phyloP scores from a whole-genome alignment of 257 asterid genomes.

The Verbena officinalis region DNA sequence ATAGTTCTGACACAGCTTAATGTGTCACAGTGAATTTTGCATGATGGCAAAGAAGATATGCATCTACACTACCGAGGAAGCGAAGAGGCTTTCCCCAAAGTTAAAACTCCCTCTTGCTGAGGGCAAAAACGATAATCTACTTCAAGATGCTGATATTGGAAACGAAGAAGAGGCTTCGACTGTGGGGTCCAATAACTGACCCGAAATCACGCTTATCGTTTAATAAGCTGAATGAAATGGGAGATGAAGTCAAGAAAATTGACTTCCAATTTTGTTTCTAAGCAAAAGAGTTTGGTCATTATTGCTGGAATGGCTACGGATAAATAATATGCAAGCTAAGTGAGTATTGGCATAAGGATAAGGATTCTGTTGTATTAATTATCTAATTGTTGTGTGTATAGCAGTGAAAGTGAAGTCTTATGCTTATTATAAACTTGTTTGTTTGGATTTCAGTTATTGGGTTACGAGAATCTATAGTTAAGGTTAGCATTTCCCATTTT shows the following conservation, averaged over 20 bases:
- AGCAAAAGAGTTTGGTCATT: slow-evolving; percentile 27
- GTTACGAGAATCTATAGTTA: too few species aligned
- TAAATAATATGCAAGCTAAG: too few species aligned
- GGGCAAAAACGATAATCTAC: slow-evolving; percentile 45
- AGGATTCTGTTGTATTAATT: too few species aligned
- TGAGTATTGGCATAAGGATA: too few species aligned
- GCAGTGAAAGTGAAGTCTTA: too few species aligned
- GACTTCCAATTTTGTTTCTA: slow-evolving; percentile 39
- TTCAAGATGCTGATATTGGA: slow-evolving; percentile 49
- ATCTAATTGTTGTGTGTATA: too few species aligned
- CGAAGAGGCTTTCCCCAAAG: slow-evolving; percentile 83
- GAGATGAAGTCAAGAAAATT: slow-evolving; percentile 31
- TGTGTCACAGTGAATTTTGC: slow-evolving; percentile 75
- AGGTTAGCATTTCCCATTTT: too few species aligned
- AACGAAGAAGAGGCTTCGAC: slow-evolving; percentile 72
- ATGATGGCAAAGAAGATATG: slow-evolving; percentile 87
- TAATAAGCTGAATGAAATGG: slow-evolving; percentile 28
- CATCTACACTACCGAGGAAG: slow-evolving; percentile 84
- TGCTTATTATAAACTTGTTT: too few species aligned
- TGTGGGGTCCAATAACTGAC: slow-evolving; percentile 50
- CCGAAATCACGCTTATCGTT: slow-evolving; percentile 15
- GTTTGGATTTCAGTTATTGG: too few species aligned
- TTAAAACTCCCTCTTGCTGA: slow-evolving; percentile 61
- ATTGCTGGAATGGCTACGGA: slow-evolving; percentile 21
- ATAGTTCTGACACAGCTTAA: slow-evolving; percentile 10